A percentile compares a stretch with the other conserved stretches of the same genome.
Evolutionary conservation across 1,139 yeast species (phyloP).

Genomic region (Taphrina betulina): DNA sequence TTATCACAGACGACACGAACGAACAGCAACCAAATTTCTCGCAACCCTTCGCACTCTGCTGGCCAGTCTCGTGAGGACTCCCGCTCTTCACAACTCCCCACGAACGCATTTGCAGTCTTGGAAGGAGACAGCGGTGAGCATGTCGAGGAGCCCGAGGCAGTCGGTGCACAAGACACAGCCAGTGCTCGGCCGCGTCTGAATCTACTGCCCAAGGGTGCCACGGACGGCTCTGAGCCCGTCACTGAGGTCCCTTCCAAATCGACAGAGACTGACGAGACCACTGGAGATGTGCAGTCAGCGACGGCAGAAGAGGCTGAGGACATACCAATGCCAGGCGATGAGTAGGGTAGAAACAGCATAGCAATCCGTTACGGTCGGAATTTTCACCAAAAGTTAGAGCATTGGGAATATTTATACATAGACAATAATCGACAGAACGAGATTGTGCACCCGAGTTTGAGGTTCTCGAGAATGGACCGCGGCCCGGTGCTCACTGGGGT

Average conservation of each 20-base stretch:
- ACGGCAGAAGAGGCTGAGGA: constrained; percentile 2
- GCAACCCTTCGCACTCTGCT: constrained; percentile 28
- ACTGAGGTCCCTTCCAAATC: not conserved
- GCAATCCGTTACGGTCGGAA: no score
- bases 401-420: constrained; percentile 5
- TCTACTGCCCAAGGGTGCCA: constrained; percentile 25
- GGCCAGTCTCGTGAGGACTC: constrained; percentile 21
- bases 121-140: constrained; percentile 29
- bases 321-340: constrained; percentile 18
- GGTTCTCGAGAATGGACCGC: no score
- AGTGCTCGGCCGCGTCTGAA: constrained; percentile 21
- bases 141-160: not conserved
- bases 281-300: not conserved
- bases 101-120: constrained; percentile 28
- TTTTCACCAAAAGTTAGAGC: constrained; percentile 3
- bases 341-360: no score
- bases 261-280: constrained; percentile 8
- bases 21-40: constrained; percentile 15
- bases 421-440: no score
- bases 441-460: no score
- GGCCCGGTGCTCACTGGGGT: no score
- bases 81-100: constrained; percentile 7
- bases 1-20: constrained; percentile 18
- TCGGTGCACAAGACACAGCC: not conserved
- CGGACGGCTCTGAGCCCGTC: constrained; percentile 22